Base-by-base conservation (phyloP, 176 grass and related monocot species). In the Eragrostis curvula region DNA sequence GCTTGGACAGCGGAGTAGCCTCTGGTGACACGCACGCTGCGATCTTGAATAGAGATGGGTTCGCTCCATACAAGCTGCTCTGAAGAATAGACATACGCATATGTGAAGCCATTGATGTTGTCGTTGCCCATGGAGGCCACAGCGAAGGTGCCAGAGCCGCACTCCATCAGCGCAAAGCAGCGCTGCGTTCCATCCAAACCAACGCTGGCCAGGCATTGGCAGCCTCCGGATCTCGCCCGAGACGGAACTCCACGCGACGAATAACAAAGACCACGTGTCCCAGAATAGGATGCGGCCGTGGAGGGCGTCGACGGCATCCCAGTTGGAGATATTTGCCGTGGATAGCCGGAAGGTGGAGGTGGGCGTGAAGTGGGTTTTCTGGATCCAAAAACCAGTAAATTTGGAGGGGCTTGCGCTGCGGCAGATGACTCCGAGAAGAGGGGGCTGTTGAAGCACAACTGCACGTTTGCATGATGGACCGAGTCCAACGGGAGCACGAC, bases 141-240 rank as follows among this genome's bases (percentile, higher is more conserved):
- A 17, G 52, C 2, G 52, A 55, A 55, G 18, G 52, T 44, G 13
- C 36, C 45, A 27, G 10, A 27, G 56, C 2, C 4, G 10, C n/a
- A n/a, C n/a, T n/a, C n/a, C n/a, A n/a, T n/a, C 76, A 79, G 62
- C 46, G 21, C 76, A 79, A 61, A 79, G 45, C 76, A 79, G 18
- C 27, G 27, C 27, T 29, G 44, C 60, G 60, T 32, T 20, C 41
- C 52, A 55, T 7, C 18, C 20, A 17, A 8, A 55, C 5, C 6
- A 2, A 8, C 18, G 52, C 52, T 8, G 52, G 7, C 18, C 7
- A n/a, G 30, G 2, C 5, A 2, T 17, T 32, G 5, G 48, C 36
- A 80, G 8, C 13, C 2, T 9, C 32, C 39, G 64, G 23, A 27
- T 2, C 3, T 18, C 32, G 14, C 32, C 9, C 0, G 78, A 15